These are phyloP conservation scores for Psilocybe azurescens DNA, from an alignment of 768 basidiomycete species.

Conservation along the genomic window DNA sequence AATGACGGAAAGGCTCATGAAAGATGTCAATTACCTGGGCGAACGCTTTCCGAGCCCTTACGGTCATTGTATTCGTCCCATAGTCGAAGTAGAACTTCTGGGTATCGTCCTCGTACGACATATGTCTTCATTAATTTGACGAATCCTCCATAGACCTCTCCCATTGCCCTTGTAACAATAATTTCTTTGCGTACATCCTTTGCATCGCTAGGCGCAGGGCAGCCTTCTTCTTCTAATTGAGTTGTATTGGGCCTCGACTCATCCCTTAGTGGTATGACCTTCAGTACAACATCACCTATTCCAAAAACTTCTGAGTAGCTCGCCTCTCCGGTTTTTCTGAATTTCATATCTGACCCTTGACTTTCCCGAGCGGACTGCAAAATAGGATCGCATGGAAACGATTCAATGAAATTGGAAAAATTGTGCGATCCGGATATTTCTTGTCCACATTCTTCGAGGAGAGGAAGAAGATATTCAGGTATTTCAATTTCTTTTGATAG, in stretches of 20 bases:
- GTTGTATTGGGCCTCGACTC: constrained; percentile 36
- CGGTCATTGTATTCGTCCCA: constrained; percentile 86
- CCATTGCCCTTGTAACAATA: constrained; percentile 77
- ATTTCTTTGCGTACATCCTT: constrained; percentile 83
- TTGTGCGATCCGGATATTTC: constrained; percentile 64
- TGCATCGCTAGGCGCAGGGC: constrained; percentile 74
- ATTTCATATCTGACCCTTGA: constrained; percentile 35
- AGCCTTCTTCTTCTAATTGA: constrained; percentile 46
- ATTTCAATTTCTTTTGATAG: constrained; percentile 32
- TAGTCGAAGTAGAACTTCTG: constrained; percentile 71
- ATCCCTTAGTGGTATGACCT: constrained; percentile 79
- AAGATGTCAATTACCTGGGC: constrained; percentile 65
- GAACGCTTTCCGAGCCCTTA: constrained; percentile 83
- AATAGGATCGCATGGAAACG: constrained; percentile 77
- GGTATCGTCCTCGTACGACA: constrained; percentile 87
- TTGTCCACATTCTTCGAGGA: constrained; percentile 78
- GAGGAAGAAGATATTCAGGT: constrained; percentile 62
- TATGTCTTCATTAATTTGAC: constrained; percentile 83
- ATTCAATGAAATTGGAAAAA: constrained; percentile 83
- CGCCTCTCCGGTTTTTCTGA: constrained; percentile 94
- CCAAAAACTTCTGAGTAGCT: constrained; percentile 97
- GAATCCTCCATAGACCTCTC: constrained; percentile 78
- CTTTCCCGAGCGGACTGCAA: constrained; percentile 39
- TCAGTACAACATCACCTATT: constrained; percentile 87
- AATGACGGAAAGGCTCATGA: constrained; percentile 7